phyloP scores from a whole-genome alignment of 176 grass and related monocot genomes.

The Hordeum vulgare region DNA sequence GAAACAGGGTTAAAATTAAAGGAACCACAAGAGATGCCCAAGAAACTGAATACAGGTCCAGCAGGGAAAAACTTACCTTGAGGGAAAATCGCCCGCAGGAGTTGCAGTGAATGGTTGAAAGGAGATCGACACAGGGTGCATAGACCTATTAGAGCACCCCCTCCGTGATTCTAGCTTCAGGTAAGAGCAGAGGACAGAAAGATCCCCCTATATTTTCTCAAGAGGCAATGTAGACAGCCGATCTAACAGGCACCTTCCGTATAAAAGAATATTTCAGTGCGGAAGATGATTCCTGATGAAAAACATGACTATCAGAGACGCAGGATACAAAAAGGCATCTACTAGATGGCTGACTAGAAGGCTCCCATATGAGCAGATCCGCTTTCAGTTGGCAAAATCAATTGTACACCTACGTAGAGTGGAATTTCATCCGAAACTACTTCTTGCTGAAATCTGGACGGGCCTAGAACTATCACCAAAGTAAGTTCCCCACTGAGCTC shows the following conservation, averaged over 20 bases:
- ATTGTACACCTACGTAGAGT: too few relatives aligned
- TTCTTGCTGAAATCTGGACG: too few relatives aligned
- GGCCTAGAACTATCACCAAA: too few relatives aligned
- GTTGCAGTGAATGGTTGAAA: background rate
- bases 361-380: background rate
- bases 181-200: background rate
- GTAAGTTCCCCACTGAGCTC: too few relatives aligned
- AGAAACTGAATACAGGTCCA: background rate
- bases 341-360: background rate
- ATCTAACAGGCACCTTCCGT: background rate
- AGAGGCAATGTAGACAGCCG: background rate
- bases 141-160: background rate
- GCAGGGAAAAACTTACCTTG: background rate
- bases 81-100: background rate
- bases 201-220: background rate
- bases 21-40: background rate
- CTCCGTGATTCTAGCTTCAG: background rate
- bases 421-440: too few relatives aligned
- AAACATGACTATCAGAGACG: background rate
- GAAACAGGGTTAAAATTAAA: background rate
- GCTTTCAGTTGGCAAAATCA: background rate
- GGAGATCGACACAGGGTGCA: conserved; percentile 16
- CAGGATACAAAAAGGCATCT: background rate
- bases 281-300: background rate
- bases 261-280: background rate